Evolutionary conservation across 2,329 filamentous ascomycete genomes (phyloP).

Genomic region (Colletotrichum lini): DNA sequence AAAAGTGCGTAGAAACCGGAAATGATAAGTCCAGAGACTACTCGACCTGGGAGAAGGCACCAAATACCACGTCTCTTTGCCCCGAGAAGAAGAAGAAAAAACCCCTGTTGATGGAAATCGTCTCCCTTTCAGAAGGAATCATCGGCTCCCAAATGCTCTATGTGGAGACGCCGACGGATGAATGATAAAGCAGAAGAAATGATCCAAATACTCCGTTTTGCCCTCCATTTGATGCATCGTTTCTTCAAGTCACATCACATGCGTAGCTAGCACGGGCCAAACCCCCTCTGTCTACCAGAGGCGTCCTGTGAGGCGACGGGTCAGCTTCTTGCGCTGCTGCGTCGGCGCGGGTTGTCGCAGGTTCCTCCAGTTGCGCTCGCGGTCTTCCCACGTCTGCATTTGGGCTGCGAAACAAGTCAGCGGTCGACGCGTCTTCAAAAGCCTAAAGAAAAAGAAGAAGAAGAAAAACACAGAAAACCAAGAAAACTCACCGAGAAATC

Average conservation of each 20-base stretch:
- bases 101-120: background rate
- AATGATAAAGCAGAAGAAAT: slow-evolving; percentile 4
- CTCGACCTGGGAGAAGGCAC: background rate
- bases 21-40: background rate
- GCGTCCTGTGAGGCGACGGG: slow-evolving; percentile 57
- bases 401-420: slow-evolving; percentile 57
- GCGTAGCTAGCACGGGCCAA: background rate
- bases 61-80: background rate
- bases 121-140: slow-evolving; percentile 25
- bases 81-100: background rate
- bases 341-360: slow-evolving; percentile 57
- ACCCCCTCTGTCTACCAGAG: slow-evolving; percentile 37
- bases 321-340: slow-evolving; percentile 54
- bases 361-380: slow-evolving; percentile 63
- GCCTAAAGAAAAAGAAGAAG: no score
- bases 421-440: no score
- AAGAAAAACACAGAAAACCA: background rate
- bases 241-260: slow-evolving; percentile 25
- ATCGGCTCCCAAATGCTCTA: slow-evolving; percentile 35
- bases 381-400: slow-evolving; percentile 65
- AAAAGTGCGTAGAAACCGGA: background rate
- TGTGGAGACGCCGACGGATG: slow-evolving; percentile 36
- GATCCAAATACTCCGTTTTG: slow-evolving; percentile 34
- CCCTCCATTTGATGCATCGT: slow-evolving; percentile 36
- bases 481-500: slow-evolving; percentile 67